phyloP scores from a whole-genome alignment of 225 moss, liverwort and hornwort genomes.

The Physcomitrellopsis africana region DNA sequence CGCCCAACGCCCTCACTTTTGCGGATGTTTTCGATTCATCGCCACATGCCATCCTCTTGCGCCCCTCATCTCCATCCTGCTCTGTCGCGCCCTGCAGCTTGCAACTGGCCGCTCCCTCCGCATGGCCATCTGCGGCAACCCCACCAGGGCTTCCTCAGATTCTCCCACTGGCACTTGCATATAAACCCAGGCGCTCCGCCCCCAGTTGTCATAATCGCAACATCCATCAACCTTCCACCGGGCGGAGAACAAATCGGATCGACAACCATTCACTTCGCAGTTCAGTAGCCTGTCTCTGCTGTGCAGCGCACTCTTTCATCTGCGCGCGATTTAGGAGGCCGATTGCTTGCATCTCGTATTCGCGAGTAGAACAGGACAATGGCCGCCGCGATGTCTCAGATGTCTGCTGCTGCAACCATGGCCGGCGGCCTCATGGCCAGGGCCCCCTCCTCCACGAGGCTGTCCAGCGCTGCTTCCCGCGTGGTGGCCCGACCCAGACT shows the following conservation, averaged over 20 bases:
- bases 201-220: neutral
- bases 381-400: slow-evolving; percentile 29
- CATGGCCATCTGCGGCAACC: slow-evolving; percentile 31
- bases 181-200: neutral
- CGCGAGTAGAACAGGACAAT: neutral
- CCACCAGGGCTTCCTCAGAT: neutral
- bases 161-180: neutral
- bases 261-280: too few species aligned
- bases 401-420: neutral
- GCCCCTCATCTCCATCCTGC: neutral
- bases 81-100: slow-evolving; percentile 30
- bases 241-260: too few species aligned
- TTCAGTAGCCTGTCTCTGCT: too few species aligned
- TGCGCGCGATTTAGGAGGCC: neutral
- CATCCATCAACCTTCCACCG: too few species aligned
- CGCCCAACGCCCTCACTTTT: neutral
- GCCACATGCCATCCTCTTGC: slow-evolving; percentile 12
- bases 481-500: slow-evolving; percentile 4
- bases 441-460: neutral
- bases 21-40: neutral
- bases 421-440: slow-evolving; percentile 2
- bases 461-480: neutral
- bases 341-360: neutral
- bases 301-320: too few species aligned
- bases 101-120: slow-evolving; percentile 37